Evolutionary conservation across 1,284 basidiomycete genomes (phyloP).

Genomic region (Quambalaria eucalypti): DNA sequence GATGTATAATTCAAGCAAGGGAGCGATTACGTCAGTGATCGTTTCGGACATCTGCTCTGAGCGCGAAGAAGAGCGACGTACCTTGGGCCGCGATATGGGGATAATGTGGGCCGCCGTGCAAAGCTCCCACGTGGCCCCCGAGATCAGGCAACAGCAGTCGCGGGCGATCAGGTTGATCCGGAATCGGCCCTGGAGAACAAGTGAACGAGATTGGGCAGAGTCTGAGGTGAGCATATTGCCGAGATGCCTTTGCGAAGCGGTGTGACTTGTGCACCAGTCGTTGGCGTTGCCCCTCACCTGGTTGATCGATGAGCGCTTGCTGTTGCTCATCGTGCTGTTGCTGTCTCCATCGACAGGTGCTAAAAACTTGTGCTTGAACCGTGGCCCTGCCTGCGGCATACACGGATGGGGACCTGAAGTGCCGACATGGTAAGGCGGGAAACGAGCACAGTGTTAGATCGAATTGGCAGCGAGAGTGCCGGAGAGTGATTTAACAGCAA

Average conservation of each 20-base stretch:
- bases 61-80: not conserved
- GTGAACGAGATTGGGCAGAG: too few species aligned
- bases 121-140: not conserved
- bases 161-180: not conserved
- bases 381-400: too few species aligned
- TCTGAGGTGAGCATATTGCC: too few species aligned
- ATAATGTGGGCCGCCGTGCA: slow-evolving; percentile 7
- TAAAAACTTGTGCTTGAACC: slow-evolving; percentile 3
- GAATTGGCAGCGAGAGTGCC: too few species aligned
- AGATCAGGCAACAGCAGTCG: slow-evolving; percentile 2
- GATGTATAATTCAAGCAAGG: too few species aligned
- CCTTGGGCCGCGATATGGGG: slow-evolving; percentile 1
- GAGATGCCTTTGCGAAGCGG: too few species aligned
- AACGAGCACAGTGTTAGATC: too few species aligned
- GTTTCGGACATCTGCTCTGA: not conserved
- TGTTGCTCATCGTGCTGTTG: slow-evolving; percentile 5
- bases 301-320: slow-evolving; percentile 2
- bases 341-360: not conserved
- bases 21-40: not conserved
- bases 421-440: too few species aligned
- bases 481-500: too few species aligned
- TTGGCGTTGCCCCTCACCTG: not conserved
- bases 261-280: too few species aligned
- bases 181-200: not conserved
- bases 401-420: too few species aligned